A percentile compares a stretch with the other conserved stretches of the same genome.
phyloP scores from a whole-genome alignment of 2,329 filamentous ascomycete species.

The Penicillium freii region DNA sequence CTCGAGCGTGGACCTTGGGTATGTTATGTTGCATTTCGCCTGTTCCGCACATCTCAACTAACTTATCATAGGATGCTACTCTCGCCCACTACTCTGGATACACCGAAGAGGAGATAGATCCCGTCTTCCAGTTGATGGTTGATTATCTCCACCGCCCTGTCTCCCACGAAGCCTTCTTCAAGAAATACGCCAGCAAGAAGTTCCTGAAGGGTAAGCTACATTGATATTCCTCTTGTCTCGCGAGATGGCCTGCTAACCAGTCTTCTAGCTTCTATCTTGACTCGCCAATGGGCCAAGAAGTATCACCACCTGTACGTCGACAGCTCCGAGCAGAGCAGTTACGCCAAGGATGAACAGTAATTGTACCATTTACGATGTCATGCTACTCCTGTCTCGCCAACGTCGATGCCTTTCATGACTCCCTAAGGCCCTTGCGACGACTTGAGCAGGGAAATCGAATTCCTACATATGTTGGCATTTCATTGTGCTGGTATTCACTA shows the following conservation, averaged over 20 bases:
- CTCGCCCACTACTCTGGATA: constrained; percentile 91
- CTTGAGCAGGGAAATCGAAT: constrained; percentile 28
- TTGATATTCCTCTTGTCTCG: not conserved
- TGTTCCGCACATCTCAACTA: not conserved
- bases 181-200: constrained; percentile 99
- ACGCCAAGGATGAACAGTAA: constrained; percentile 36
- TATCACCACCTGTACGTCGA: constrained; percentile 50
- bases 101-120: constrained; percentile 85
- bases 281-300: constrained; percentile 90
- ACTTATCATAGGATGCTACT: constrained; percentile 66
- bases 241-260: constrained; percentile 20
- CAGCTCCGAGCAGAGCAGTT: constrained; percentile 34
- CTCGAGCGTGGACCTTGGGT: constrained; percentile 90
- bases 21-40: constrained; percentile 40
- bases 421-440: constrained; percentile 22
- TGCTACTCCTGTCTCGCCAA: constrained; percentile 25
- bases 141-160: constrained; percentile 92
- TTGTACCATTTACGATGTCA: constrained; percentile 26
- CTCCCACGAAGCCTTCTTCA: constrained; percentile 95
- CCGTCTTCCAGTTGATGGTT: constrained; percentile 90
- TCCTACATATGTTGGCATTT: constrained; percentile 42
- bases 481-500: constrained; percentile 43
- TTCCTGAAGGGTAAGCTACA: constrained; percentile 82
- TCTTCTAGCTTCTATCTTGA: constrained; percentile 75
- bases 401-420: constrained; percentile 26